These are phyloP conservation scores for Boletus albobrunnescens DNA, from an alignment of 1,284 basidiomycete species.

Conservation along the genomic window DNA sequence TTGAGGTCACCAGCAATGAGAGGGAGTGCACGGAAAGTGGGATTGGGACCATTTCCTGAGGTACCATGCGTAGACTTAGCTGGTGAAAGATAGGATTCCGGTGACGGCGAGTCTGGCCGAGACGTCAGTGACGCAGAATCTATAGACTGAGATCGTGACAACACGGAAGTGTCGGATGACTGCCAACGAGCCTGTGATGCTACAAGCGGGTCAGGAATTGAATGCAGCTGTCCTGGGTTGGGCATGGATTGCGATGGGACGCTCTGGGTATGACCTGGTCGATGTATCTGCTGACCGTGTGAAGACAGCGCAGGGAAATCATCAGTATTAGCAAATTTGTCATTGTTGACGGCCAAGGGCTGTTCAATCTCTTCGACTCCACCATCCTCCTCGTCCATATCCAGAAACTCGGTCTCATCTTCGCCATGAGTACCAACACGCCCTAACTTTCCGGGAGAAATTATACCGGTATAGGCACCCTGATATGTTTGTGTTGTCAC, in stretches of 20 bases:
- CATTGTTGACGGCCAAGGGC: constrained; percentile 16
- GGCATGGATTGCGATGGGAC: constrained; percentile 7
- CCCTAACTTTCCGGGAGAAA: constrained; percentile 7
- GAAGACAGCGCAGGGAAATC: constrained; percentile 43
- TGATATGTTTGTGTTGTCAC: neutral
- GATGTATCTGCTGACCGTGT: constrained; percentile 18
- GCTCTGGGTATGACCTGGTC: constrained; percentile 13
- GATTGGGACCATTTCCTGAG: constrained; percentile 16
- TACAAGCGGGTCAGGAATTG: constrained; percentile 5
- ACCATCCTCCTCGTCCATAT: constrained; percentile 54
- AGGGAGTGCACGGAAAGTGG: constrained; percentile 63
- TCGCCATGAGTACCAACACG: constrained; percentile 1
- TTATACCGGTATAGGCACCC: neutral
- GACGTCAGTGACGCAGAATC: constrained; percentile 19
- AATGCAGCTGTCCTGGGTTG: constrained; percentile 6
- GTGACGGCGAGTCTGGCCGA: constrained; percentile 29
- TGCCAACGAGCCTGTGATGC: constrained; percentile 23
- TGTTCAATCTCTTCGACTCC: constrained; percentile 26
- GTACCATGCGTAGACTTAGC: constrained; percentile 12
- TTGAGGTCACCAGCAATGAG: constrained; percentile 66
- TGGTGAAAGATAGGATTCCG: constrained; percentile 32
- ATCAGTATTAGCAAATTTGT: constrained; percentile 35
- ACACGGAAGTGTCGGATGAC: constrained; percentile 22
- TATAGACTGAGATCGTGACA: constrained; percentile 26
- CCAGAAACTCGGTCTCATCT: constrained; percentile 45